Conservation (phyloP, 768 basidiomycete species). For the Lactarius quietus region DNA sequence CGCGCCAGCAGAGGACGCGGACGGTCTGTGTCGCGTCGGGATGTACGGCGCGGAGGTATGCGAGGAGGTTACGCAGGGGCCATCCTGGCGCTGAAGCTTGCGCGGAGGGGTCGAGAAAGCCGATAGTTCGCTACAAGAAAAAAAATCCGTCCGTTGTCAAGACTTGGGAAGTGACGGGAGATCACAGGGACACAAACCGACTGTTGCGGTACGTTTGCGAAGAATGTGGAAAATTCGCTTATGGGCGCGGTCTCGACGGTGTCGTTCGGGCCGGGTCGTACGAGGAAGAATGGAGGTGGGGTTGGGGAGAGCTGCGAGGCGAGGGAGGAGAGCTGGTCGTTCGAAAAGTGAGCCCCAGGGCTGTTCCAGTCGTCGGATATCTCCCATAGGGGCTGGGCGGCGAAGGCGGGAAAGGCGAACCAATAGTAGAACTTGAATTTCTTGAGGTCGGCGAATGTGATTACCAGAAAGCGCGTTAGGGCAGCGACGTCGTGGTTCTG, state of each 20-base stretch:
- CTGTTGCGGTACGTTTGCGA: conserved; percentile 40
- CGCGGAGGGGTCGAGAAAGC: conserved; percentile 73
- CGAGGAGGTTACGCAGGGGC: conserved; percentile 90
- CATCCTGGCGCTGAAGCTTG: conserved; percentile 58
- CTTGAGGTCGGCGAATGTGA: conserved; percentile 96
- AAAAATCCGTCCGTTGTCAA: background rate
- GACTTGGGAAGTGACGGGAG: background rate
- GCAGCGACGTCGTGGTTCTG: conserved; percentile 49
- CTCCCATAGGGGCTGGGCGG: conserved; percentile 88
- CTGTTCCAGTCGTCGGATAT: conserved; percentile 60
- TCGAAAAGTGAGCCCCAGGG: conserved; percentile 44
- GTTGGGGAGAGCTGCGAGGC: conserved; percentile 43
- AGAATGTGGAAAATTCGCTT: conserved; percentile 57
- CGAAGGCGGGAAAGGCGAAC: conserved; percentile 95
- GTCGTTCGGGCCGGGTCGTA: conserved; percentile 38
- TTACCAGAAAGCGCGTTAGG: conserved; percentile 78
- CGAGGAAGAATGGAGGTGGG: conserved; percentile 58
- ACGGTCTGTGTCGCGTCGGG: conserved; percentile 46
- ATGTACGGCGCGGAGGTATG: conserved; percentile 66
- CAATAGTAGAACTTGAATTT: conserved; percentile 98
- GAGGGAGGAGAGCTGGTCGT: conserved; percentile 40
- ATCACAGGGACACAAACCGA: conserved; percentile 41
- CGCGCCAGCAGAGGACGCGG: conserved; percentile 76
- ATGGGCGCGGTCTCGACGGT: conserved; percentile 47
- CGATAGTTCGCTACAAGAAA: conserved; percentile 32